These are phyloP conservation scores for Abelmoschus esculentus DNA, from an alignment of 345 rosid genomes.

Conservation along the genomic window DNA sequence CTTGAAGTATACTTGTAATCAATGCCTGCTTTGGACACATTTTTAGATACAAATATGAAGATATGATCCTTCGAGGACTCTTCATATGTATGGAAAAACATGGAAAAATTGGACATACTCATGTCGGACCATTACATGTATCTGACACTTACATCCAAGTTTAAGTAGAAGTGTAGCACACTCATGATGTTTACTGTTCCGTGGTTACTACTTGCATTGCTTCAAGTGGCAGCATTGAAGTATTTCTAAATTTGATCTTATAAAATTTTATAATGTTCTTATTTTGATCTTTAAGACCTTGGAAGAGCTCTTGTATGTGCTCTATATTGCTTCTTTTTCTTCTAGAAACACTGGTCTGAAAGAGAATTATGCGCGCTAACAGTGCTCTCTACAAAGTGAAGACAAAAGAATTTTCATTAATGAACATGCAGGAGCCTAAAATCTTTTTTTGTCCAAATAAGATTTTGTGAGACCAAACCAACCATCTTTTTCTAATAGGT, in stretches of 20 bases:
- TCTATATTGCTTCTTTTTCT: not conserved
- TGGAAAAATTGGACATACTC: not conserved
- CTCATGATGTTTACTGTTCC: not conserved
- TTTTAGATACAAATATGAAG: not conserved
- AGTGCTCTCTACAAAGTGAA: not conserved
- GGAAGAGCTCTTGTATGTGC: not conserved
- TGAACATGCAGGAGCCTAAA: not conserved
- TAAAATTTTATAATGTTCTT: not conserved
- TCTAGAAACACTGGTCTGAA: not conserved
- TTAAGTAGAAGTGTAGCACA: no score
- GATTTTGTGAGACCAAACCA: not conserved
- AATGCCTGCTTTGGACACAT: no score
- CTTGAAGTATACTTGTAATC: not conserved
- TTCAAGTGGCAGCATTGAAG: not conserved
- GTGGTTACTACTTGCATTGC: not conserved
- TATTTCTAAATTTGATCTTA: not conserved
- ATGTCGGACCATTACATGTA: not conserved
- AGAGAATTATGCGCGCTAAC: not conserved
- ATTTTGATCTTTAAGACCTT: not conserved
- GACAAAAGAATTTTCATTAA: not conserved
- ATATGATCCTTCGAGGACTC: not conserved
- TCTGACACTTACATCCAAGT: not conserved
- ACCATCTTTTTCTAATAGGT: not conserved
- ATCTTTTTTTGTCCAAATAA: not conserved
- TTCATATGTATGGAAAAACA: not conserved